These are phyloP conservation scores for Tuber umbilicatum DNA, from an alignment of 495 filamentous ascomycete species.

Conservation along the genomic window DNA sequence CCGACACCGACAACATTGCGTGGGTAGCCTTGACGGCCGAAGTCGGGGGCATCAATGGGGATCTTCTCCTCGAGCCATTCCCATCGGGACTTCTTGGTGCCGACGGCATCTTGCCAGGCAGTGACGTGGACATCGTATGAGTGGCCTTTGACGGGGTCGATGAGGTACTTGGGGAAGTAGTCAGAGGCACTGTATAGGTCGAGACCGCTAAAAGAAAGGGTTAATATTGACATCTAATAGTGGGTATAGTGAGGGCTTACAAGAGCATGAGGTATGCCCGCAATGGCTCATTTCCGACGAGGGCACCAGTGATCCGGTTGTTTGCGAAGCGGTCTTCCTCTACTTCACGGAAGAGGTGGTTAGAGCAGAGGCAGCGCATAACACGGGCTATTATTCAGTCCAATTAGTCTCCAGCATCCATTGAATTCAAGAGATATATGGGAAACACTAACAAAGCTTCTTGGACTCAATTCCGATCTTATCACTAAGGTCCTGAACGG, in stretches of 20 bases:
- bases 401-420: not conserved
- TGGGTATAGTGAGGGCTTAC: constrained; percentile 17
- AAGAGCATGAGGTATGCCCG: constrained; percentile 42
- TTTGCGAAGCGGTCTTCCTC: constrained; percentile 41
- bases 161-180: constrained; percentile 41
- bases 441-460: constrained; percentile 38
- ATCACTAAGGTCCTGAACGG: constrained; percentile 28
- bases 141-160: constrained; percentile 32
- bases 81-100: constrained; percentile 42
- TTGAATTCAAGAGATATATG: not conserved
- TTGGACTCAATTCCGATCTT: constrained; percentile 38
- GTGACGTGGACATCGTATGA: constrained; percentile 41
- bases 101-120: constrained; percentile 42
- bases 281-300: constrained; percentile 42
- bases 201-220: constrained; percentile 24
- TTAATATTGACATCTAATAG: constrained; percentile 6
- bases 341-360: constrained; percentile 41
- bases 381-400: constrained; percentile 33
- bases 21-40: constrained; percentile 16
- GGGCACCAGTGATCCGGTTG: constrained; percentile 41
- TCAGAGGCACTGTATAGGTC: constrained; percentile 43
- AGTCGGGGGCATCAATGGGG: constrained; percentile 15
- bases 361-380: constrained; percentile 43
- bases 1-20: constrained; percentile 20
- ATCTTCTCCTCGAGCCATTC: constrained; percentile 44